phyloP scores from a whole-genome alignment of 2,329 filamentous ascomycete genomes.

The Sporothrix dimorphospora region DNA sequence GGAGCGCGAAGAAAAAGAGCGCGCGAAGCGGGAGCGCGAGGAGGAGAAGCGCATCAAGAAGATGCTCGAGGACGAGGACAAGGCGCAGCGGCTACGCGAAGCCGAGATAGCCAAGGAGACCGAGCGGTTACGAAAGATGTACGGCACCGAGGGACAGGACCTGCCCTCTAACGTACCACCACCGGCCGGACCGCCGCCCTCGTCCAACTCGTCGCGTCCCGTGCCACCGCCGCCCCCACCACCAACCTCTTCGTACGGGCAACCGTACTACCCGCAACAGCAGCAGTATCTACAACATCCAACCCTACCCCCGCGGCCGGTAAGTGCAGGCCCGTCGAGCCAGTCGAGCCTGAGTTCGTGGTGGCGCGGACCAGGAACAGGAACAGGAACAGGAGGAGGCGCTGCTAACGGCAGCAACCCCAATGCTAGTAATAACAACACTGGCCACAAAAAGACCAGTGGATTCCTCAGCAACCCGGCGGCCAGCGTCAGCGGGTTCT shows the following conservation, averaged over 20 bases:
- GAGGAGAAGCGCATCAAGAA: slow-evolving; percentile 63
- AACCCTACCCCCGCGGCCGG: slow-evolving; percentile 48
- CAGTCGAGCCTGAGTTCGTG: slow-evolving; percentile 33
- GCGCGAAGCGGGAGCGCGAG: slow-evolving; percentile 56
- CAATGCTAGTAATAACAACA: not conserved
- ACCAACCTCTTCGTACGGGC: slow-evolving; percentile 36
- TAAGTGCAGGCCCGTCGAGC: slow-evolving; percentile 50
- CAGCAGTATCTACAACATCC: slow-evolving; percentile 15
- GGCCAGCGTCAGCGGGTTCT: slow-evolving; percentile 36
- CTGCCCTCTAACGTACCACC: slow-evolving; percentile 38
- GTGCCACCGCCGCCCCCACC: slow-evolving; percentile 41
- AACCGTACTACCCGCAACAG: not conserved
- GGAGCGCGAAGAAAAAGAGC: slow-evolving; percentile 58
- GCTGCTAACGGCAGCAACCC: slow-evolving; percentile 27
- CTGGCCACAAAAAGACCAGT: slow-evolving; percentile 1
- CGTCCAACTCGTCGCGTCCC: slow-evolving; percentile 38
- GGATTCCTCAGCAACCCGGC: slow-evolving; percentile 32
- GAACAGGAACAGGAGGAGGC: slow-evolving; percentile 31
- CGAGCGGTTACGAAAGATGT: slow-evolving; percentile 71
- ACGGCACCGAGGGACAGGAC: slow-evolving; percentile 60
- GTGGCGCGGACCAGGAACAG: slow-evolving; percentile 38
- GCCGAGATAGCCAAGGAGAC: slow-evolving; percentile 77
- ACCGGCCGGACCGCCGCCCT: slow-evolving; percentile 31
- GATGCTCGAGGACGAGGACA: slow-evolving; percentile 69
- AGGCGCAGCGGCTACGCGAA: slow-evolving; percentile 58